A percentile compares a stretch with the other conserved stretches of the same genome.
phyloP scores from a whole-genome alignment of 1,284 basidiomycete species.

The Trichosporon ovoides region DNA sequence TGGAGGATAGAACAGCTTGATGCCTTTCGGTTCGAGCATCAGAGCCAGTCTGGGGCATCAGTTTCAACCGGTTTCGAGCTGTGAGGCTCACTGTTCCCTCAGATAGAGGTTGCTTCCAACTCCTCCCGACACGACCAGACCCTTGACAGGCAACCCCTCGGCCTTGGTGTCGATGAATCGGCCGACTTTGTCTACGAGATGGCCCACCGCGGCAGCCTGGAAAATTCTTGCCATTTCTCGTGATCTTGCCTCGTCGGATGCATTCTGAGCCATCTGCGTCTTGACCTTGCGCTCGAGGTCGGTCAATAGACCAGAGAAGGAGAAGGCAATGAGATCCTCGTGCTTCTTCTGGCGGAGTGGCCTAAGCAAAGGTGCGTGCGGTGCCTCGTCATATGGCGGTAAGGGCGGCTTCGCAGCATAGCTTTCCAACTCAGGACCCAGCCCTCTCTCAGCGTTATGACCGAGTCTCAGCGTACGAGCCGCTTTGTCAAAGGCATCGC shows the following conservation, averaged over 20 bases:
- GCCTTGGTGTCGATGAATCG: conserved; percentile 57
- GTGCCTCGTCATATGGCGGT: conserved; percentile 27
- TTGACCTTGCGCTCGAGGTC: conserved; percentile 48
- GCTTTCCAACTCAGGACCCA: conserved; percentile 70
- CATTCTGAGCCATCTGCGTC: neutral
- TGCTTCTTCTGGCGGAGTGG: conserved; percentile 51
- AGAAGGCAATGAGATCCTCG: conserved; percentile 57
- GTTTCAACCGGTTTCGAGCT: neutral
- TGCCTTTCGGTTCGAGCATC: conserved; percentile 20
- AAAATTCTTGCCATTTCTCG: conserved; percentile 61
- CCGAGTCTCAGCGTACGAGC: conserved; percentile 60
- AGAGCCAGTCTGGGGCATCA: conserved; percentile 19
- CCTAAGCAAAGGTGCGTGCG: conserved; percentile 52
- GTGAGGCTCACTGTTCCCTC: conserved; percentile 56
- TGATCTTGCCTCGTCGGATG: conserved; percentile 9
- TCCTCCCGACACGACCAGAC: conserved; percentile 77
- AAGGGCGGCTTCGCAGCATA: conserved; percentile 49
- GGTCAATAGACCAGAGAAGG: conserved; percentile 68
- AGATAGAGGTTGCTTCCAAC: conserved; percentile 78
- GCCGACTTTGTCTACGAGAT: conserved; percentile 68
- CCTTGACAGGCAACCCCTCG: conserved; percentile 50
- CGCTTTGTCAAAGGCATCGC: conserved; percentile 72
- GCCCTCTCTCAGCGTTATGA: conserved; percentile 55
- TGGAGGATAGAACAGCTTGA: conserved; percentile 59
- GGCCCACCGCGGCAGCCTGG: conserved; percentile 63